Conservation (phyloP, 495 filamentous ascomycete genomes). For the Sordaria brevicollis region DNA sequence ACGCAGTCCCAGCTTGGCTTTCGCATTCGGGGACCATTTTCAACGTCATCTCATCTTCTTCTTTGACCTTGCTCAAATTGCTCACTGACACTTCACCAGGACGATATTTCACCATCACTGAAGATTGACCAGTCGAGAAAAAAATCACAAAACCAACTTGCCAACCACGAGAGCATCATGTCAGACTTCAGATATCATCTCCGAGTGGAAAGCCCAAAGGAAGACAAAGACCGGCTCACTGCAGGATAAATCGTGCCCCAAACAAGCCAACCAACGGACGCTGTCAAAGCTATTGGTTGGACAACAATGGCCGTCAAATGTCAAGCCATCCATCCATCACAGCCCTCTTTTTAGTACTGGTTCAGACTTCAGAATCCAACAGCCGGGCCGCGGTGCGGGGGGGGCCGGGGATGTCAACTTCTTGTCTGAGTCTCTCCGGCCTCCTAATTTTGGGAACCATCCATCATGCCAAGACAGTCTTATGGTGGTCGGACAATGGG, state of each 20-base stretch:
- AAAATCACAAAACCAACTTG: not conserved
- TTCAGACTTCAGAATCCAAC: too few relatives aligned
- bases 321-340: too few relatives aligned
- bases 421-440: not conserved
- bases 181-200: not conserved
- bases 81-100: not conserved
- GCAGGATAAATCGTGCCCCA: too few relatives aligned
- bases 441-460: not conserved
- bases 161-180: not conserved
- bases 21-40: not conserved
- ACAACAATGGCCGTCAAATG: too few relatives aligned
- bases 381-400: too few relatives aligned
- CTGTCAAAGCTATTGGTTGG: too few relatives aligned
- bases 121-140: not conserved
- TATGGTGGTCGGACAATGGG: too few relatives aligned
- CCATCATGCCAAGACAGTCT: too few relatives aligned
- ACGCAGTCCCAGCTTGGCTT: not conserved
- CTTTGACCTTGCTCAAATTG: not conserved
- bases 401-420: not conserved
- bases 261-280: too few relatives aligned
- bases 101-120: not conserved
- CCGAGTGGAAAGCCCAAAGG: too few relatives aligned
- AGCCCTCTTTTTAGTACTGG: too few relatives aligned
- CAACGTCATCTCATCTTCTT: not conserved
- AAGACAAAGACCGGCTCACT: too few relatives aligned